Conservation (phyloP, 2,329 filamentous ascomycete species). For the Aspergillus niger region DNA sequence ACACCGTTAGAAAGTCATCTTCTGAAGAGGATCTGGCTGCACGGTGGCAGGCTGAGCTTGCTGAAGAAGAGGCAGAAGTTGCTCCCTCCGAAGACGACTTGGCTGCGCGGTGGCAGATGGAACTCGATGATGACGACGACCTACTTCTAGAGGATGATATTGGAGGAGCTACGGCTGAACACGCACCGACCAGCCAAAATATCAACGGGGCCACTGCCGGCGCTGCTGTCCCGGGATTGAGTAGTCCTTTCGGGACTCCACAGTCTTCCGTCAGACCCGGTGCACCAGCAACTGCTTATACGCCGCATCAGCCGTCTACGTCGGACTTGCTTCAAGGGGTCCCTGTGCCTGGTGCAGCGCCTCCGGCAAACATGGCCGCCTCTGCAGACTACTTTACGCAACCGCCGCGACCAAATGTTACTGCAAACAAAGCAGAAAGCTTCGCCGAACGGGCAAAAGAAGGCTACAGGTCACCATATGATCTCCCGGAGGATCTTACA, state of each 20-base stretch:
- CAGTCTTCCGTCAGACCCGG: slow-evolving; percentile 24
- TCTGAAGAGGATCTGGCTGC: slow-evolving; percentile 68
- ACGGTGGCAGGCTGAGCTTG: slow-evolving; percentile 78
- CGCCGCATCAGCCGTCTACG: slow-evolving; percentile 54
- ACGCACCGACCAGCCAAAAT: slow-evolving; percentile 25
- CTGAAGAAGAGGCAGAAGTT: slow-evolving; percentile 40
- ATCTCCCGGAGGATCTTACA: slow-evolving; percentile 84
- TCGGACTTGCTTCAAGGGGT: slow-evolving; percentile 48
- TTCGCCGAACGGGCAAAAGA: slow-evolving; percentile 89
- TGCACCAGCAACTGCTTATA: slow-evolving; percentile 47
- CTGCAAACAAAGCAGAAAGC: slow-evolving; percentile 66
- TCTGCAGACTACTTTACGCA: slow-evolving; percentile 31
- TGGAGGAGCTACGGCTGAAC: slow-evolving; percentile 25
- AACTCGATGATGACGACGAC: slow-evolving; percentile 68
- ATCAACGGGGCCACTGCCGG: slow-evolving; percentile 25
- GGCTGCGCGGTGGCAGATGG: slow-evolving; percentile 65
- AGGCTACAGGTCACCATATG: slow-evolving; percentile 91
- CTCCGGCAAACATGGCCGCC: slow-evolving; percentile 18
- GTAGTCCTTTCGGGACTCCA: slow-evolving; percentile 33
- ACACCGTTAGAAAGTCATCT: slow-evolving; percentile 22
- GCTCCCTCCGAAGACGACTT: slow-evolving; percentile 64
- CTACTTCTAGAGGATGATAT: slow-evolving; percentile 71
- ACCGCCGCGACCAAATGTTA: slow-evolving; percentile 29
- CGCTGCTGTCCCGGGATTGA: slow-evolving; percentile 18
- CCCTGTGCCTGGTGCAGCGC: slow-evolving; percentile 24